Evolutionary conservation across 1,139 yeast species (phyloP).

Genomic region (Taphrina populina): DNA sequence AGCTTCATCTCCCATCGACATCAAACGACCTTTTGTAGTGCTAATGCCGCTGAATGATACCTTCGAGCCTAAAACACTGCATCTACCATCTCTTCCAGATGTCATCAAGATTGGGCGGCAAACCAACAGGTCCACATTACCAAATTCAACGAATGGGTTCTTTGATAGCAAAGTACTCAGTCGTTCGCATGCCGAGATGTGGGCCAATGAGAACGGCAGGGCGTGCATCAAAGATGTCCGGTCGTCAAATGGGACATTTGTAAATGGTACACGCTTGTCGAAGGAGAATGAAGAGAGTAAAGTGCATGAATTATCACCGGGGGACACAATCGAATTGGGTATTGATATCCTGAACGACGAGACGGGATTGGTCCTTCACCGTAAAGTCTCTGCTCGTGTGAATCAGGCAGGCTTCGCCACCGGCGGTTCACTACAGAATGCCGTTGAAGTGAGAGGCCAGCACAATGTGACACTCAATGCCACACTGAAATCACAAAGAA

Average conservation of each 20-base stretch:
- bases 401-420: constrained; percentile 37
- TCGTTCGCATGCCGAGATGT: constrained; percentile 89
- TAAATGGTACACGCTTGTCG: constrained; percentile 70
- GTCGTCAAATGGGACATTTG: constrained; percentile 91
- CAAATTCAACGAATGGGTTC: constrained; percentile 81
- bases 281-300: constrained; percentile 56
- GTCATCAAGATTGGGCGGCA: constrained; percentile 86
- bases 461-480: too few species aligned
- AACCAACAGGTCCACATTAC: constrained; percentile 67
- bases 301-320: constrained; percentile 63
- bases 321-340: constrained; percentile 83
- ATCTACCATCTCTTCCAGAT: constrained; percentile 79
- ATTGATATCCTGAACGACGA: constrained; percentile 60
- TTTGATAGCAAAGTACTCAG: constrained; percentile 92
- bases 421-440: constrained; percentile 21
- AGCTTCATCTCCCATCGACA: too few species aligned
- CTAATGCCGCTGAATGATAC: constrained; percentile 70
- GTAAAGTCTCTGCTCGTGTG: constrained; percentile 39
- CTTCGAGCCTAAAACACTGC: constrained; percentile 72
- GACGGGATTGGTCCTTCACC: constrained; percentile 38
- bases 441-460: background rate
- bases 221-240: constrained; percentile 81
- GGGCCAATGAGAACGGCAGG: constrained; percentile 68
- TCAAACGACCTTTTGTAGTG: constrained; percentile 19
- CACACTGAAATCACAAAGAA: background rate